Conservation (phyloP, 495 filamentous ascomycete species). For the Baudoinia panamericana region DNA sequence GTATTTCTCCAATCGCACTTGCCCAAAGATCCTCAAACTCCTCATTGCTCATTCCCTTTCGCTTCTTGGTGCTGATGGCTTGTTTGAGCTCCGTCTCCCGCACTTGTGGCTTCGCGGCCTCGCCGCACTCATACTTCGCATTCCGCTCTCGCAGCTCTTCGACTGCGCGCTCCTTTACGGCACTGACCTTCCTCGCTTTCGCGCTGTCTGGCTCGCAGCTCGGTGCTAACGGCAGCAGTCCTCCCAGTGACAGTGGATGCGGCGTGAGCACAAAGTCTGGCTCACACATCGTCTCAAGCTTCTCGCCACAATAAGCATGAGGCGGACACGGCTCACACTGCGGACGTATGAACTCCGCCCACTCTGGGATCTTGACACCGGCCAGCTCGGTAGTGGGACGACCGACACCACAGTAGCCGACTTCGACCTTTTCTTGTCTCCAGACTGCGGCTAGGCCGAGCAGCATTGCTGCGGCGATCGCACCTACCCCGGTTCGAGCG, state of each 20-base stretch:
- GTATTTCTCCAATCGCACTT: conserved; percentile 73
- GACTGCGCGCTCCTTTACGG: conserved; percentile 75
- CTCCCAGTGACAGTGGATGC: conserved; percentile 71
- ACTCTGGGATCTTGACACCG: conserved; percentile 34
- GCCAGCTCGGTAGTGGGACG: conserved; percentile 34
- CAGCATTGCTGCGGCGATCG: conserved; percentile 52
- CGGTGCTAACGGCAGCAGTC: conserved; percentile 70
- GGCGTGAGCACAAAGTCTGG: conserved; percentile 71
- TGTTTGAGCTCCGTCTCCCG: conserved; percentile 65
- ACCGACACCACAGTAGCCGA: conserved; percentile 88
- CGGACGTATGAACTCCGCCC: conserved; percentile 55
- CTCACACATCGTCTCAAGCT: conserved; percentile 68
- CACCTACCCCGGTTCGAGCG: conserved; percentile 45
- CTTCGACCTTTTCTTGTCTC: conserved; percentile 83
- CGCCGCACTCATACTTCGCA: conserved; percentile 83
- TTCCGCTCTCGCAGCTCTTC: conserved; percentile 75
- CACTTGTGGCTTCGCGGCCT: conserved; percentile 51
- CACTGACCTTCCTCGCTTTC: conserved; percentile 73
- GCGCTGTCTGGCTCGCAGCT: conserved; percentile 93
- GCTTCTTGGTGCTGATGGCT: conserved; percentile 55
- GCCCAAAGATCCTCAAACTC: conserved; percentile 92
- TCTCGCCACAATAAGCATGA: conserved; percentile 77
- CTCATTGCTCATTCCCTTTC: conserved; percentile 62
- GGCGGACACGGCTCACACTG: conserved; percentile 82
- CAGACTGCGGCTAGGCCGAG: conserved; percentile 68